Percentiles rank a stretch among this genome's conserved stretches.
These are phyloP conservation scores for Coemansia sp. DNA, from an alignment of 192 early-diverging fungal species.

Conservation along the genomic window DNA sequence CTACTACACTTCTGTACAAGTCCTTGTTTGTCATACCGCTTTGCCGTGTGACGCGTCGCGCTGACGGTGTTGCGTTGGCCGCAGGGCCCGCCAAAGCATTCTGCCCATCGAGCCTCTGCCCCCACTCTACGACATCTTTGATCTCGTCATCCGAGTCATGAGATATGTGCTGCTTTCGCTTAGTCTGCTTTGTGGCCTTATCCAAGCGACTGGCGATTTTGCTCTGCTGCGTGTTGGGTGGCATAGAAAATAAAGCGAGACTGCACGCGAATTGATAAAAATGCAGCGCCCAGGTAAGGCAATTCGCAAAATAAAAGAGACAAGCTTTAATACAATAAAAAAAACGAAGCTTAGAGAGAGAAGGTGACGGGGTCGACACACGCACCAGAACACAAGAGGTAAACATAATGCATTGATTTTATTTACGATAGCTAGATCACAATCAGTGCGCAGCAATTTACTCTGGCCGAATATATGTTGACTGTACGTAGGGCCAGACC, in stretches of 20 bases:
- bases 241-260: slow-evolving; percentile 5
- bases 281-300: neutral
- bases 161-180: slow-evolving; percentile 17
- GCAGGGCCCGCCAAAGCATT: neutral
- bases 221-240: slow-evolving; percentile 9
- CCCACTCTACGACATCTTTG: slow-evolving; percentile 37
- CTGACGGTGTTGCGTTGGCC: slow-evolving; percentile 1
- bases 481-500: slow-evolving; percentile 27
- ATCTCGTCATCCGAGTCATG: slow-evolving; percentile 22
- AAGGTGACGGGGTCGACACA: neutral
- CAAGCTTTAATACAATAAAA: neutral
- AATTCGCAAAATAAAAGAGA: neutral
- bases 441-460: neutral
- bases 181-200: slow-evolving; percentile 24
- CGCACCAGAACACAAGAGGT: neutral
- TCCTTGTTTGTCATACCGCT: slow-evolving; percentile 59
- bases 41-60: slow-evolving; percentile 58
- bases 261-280: neutral
- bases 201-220: slow-evolving; percentile 36
- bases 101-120: slow-evolving; percentile 13
- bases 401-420: neutral
- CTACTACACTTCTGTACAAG: slow-evolving; percentile 39
- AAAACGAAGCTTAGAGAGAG: neutral
- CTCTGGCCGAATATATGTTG: neutral
- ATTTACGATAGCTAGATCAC: neutral